These are phyloP conservation scores for Rosa persica DNA, from an alignment of 306 rosid genomes.

Conservation along the genomic window DNA sequence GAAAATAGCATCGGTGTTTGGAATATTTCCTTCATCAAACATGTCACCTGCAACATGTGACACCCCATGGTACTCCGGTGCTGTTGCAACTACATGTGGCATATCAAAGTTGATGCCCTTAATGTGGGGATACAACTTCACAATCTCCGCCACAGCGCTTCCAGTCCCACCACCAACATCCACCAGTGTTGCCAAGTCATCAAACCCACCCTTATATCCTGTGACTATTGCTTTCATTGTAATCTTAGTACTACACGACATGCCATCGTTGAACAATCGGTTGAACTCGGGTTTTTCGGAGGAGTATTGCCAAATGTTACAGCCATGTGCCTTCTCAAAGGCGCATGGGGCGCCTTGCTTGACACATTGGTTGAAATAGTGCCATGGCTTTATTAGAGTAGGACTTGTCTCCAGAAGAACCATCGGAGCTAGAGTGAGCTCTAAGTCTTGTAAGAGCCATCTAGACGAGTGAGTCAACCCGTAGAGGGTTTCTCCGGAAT, in stretches of 20 bases:
- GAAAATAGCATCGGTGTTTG: constrained; percentile 38
- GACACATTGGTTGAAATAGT: constrained; percentile 30
- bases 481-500: constrained; percentile 20
- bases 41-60: constrained; percentile 42
- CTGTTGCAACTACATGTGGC: constrained; percentile 21
- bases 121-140: constrained; percentile 31
- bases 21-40: constrained; percentile 27
- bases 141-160: constrained; percentile 17
- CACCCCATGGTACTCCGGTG: constrained; percentile 29
- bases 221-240: constrained; percentile 14
- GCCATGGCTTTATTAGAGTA: constrained; percentile 23
- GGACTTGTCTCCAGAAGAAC: constrained; percentile 23
- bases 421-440: constrained; percentile 26
- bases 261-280: constrained; percentile 32
- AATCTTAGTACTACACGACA: constrained; percentile 30
- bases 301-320: constrained; percentile 31
- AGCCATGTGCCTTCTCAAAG: constrained; percentile 32
- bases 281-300: constrained; percentile 31
- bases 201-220: constrained; percentile 24
- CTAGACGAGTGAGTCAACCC: constrained; percentile 24
- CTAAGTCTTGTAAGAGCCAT: constrained; percentile 32
- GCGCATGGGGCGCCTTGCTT: constrained; percentile 23
- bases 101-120: constrained; percentile 22
- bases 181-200: constrained; percentile 26
- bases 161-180: constrained; percentile 47